These are phyloP conservation scores for Knoxia roxburghii DNA, from an alignment of 257 asterid genomes.

Conservation along the genomic window DNA sequence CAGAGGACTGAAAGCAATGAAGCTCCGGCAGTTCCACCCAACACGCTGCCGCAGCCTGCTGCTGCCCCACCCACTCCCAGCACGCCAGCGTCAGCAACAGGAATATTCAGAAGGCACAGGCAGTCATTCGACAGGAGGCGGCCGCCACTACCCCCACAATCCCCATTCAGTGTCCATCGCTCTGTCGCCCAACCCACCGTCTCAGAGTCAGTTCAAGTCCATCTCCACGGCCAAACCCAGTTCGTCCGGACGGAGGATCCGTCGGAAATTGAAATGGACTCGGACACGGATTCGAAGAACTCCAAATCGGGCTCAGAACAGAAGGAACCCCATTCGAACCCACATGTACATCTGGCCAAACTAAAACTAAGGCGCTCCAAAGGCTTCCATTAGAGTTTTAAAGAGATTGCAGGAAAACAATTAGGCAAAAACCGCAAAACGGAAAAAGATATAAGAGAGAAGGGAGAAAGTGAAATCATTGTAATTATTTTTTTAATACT, in stretches of 20 bases:
- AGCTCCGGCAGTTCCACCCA: conserved; percentile 27
- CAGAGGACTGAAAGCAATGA: conserved; percentile 14
- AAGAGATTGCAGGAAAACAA: background rate
- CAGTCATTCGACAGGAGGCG: conserved; percentile 32
- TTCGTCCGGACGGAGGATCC: conserved; percentile 39
- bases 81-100: conserved; percentile 15
- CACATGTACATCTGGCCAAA: conserved; percentile 27
- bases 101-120: conserved; percentile 24
- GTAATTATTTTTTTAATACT: conserved; percentile 9
- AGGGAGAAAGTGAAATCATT: background rate
- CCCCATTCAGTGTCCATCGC: conserved; percentile 25
- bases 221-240: conserved; percentile 35
- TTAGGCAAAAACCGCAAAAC: background rate
- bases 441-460: background rate
- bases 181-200: conserved; percentile 22
- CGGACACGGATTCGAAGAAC: conserved; percentile 12
- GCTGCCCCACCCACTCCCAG: conserved; percentile 31
- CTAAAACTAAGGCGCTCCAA: conserved; percentile 40
- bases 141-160: conserved; percentile 26
- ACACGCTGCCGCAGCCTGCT: conserved; percentile 20
- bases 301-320: conserved; percentile 13
- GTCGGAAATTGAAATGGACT: background rate
- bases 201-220: conserved; percentile 41
- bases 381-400: conserved; percentile 27
- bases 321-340: conserved; percentile 14